A percentile compares a stretch with the other conserved stretches of the same genome.
phyloP scores from a whole-genome alignment of 768 basidiomycete species.

The Suillus alpinus region DNA sequence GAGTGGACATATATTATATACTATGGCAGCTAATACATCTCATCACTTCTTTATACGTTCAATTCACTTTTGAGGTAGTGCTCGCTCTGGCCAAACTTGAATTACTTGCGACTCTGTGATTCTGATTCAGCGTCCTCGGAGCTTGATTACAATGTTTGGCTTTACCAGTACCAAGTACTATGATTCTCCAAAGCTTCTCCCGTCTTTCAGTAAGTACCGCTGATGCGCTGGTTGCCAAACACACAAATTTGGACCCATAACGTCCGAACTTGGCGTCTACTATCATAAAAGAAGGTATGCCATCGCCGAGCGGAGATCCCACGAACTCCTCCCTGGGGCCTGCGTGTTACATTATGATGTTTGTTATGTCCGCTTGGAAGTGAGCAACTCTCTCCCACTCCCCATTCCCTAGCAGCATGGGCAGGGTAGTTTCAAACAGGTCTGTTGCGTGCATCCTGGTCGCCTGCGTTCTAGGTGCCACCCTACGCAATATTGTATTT shows the following conservation, averaged over 20 bases:
- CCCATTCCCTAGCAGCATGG: neutral
- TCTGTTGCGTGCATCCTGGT: neutral
- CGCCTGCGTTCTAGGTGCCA: neutral
- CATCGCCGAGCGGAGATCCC: neutral
- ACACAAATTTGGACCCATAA: neutral
- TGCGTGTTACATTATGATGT: neutral
- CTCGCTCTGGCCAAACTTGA: neutral
- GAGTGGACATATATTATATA: neutral
- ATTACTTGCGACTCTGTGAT: neutral
- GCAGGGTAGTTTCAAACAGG: neutral
- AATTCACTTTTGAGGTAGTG: neutral
- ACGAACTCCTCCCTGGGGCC: neutral
- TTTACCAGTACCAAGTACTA: neutral
- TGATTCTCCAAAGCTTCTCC: neutral
- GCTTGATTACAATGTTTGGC: neutral
- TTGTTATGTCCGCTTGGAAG: neutral
- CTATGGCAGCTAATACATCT: conserved; percentile 2
- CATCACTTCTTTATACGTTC: neutral
- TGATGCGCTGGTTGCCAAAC: neutral
- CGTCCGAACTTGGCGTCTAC: neutral
- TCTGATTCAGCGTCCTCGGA: neutral
- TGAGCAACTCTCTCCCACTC: neutral
- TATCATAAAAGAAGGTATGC: neutral
- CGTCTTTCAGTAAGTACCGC: neutral
- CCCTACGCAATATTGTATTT: neutral